phyloP scores from a whole-genome alignment of 345 rosid species.

The Salix dunnii region DNA sequence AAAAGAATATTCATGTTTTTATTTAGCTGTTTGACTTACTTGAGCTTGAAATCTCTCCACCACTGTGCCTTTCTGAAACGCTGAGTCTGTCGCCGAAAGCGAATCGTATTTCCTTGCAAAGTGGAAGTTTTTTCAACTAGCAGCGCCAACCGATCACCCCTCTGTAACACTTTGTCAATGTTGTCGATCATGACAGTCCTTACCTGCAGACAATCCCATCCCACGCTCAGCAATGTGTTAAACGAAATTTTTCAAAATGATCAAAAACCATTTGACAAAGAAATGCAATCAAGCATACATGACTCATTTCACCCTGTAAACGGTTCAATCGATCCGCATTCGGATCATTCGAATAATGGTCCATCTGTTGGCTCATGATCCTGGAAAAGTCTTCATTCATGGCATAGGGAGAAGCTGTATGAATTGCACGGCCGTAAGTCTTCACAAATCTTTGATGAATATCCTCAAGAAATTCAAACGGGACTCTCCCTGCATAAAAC shows the following conservation, averaged over 20 bases:
- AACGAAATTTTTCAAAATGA: not conserved
- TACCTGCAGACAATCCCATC: conserved; percentile 22
- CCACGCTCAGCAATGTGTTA: not conserved
- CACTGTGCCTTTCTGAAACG: conserved; percentile 36
- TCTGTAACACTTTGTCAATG: conserved; percentile 45
- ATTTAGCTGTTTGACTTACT: conserved; percentile 24
- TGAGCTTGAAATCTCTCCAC: conserved; percentile 49
- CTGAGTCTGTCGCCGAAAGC: conserved; percentile 40
- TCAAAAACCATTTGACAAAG: too few species aligned
- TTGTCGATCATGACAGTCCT: conserved; percentile 47
- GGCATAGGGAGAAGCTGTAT: conserved; percentile 43
- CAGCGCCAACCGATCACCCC: conserved; percentile 47
- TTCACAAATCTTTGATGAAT: conserved; percentile 39
- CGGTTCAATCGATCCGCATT: conserved; percentile 43
- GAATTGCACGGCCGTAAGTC: conserved; percentile 36
- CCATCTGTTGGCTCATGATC: conserved; percentile 46
- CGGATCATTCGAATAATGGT: conserved; percentile 38
- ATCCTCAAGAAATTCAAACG: conserved; percentile 47
- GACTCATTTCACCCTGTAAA: conserved; percentile 51
- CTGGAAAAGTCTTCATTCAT: conserved; percentile 59
- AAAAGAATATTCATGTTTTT: not conserved
- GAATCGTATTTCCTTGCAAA: conserved; percentile 38
- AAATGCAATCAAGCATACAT: conserved; percentile 11
- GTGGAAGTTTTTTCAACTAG: conserved; percentile 43
- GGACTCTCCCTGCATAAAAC: conserved; percentile 40